These are phyloP conservation scores for Allodekkera sacchari DNA, from an alignment of 805 yeast genomes.

Conservation along the genomic window DNA sequence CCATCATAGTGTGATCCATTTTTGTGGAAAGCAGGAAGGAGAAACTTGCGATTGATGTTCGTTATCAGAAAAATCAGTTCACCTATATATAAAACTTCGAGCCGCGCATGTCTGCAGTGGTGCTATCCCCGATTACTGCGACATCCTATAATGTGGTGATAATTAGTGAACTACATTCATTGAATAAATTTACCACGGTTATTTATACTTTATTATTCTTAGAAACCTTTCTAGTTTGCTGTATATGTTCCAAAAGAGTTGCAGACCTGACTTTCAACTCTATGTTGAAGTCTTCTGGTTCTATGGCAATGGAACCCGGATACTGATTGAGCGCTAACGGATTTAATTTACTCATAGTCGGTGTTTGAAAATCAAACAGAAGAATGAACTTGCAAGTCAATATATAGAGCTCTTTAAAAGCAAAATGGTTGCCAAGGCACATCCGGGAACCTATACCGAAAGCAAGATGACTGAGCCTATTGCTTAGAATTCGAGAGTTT, in stretches of 20 bases:
- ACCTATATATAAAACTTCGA: no score
- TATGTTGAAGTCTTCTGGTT: constrained; percentile 39
- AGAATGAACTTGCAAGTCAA: constrained; percentile 45
- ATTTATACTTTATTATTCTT: no score
- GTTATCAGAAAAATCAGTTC: neutral
- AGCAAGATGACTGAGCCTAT: constrained; percentile 35
- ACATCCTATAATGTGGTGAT: no score
- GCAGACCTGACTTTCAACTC: constrained; percentile 24
- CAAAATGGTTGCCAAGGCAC: constrained; percentile 65
- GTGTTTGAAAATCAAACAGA: constrained; percentile 21
- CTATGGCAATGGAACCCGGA: constrained; percentile 57
- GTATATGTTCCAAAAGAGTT: constrained; percentile 1
- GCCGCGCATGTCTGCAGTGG: no score
- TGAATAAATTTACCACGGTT: no score
- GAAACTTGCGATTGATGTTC: no score
- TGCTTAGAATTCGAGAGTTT: constrained; percentile 10
- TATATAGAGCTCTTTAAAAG: constrained; percentile 56
- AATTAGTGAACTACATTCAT: no score
- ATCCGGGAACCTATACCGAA: constrained; percentile 68
- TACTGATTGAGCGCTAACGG: constrained; percentile 42
- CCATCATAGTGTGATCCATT: constrained; percentile 9
- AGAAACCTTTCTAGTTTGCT: no score
- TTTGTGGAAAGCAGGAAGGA: no score
- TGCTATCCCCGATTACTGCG: no score
- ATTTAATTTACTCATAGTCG: constrained; percentile 34